phyloP scores from a whole-genome alignment of 2,329 filamentous ascomycete genomes.

The Cryphonectria radicalis region DNA sequence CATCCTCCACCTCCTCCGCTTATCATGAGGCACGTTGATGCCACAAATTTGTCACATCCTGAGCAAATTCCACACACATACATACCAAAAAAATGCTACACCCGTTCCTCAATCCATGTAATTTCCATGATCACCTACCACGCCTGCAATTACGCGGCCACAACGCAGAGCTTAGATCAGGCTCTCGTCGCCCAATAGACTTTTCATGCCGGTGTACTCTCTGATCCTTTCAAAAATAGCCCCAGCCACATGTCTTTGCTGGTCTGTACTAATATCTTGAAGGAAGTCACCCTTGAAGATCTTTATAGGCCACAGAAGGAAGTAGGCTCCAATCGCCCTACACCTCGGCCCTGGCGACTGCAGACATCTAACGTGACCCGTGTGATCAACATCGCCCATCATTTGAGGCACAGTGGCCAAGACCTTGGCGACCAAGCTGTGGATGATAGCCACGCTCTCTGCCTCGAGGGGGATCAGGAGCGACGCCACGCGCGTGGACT shows the following conservation, averaged over 20 bases:
- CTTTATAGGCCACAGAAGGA: conserved; percentile 46
- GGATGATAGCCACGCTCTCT: conserved; percentile 35
- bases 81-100: background rate
- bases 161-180: background rate
- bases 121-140: background rate
- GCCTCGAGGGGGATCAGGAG: conserved; percentile 26
- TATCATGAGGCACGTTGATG: too few relatives aligned
- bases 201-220: conserved; percentile 46
- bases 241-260: conserved; percentile 38
- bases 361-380: conserved; percentile 30
- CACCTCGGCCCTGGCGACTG: conserved; percentile 33
- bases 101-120: background rate
- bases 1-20: too few relatives aligned
- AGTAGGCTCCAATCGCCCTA: conserved; percentile 42
- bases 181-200: conserved; percentile 37
- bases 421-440: conserved; percentile 39
- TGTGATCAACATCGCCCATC: conserved; percentile 42
- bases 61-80: too few relatives aligned
- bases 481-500: conserved; percentile 21
- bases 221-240: conserved; percentile 43
- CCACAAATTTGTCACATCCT: too few relatives aligned
- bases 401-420: conserved; percentile 44
- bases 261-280: conserved; percentile 31
- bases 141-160: background rate
- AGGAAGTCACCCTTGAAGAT: conserved; percentile 37